A percentile compares a stretch with the other conserved stretches of the same genome.
These are phyloP conservation scores for Berberis vulgaris DNA, from an alignment of 164 flowering plant genomes.

Conservation along the genomic window DNA sequence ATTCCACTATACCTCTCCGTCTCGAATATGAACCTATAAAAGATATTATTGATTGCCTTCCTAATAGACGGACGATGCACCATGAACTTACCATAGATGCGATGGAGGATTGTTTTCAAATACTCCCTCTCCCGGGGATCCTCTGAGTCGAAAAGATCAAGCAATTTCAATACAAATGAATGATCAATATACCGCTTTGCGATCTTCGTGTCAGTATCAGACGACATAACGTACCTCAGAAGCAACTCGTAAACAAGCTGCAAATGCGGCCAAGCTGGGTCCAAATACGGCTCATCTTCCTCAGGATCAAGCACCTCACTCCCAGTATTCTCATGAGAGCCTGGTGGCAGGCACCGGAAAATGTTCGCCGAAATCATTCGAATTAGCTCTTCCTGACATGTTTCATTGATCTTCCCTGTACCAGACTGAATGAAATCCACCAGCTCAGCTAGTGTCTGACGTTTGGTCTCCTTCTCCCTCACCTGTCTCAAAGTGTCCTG, in stretches of 20 bases:
- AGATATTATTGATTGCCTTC: slow-evolving; percentile 31
- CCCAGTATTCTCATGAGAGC: slow-evolving; percentile 33
- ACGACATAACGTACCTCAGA: slow-evolving; percentile 27
- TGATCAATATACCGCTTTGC: slow-evolving; percentile 35
- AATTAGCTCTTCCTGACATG: slow-evolving; percentile 32
- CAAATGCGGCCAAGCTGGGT: slow-evolving; percentile 34
- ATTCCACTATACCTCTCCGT: slow-evolving; percentile 38
- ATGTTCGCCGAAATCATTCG: slow-evolving; percentile 30
- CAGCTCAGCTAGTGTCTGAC: slow-evolving; percentile 37
- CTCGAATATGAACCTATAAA: slow-evolving; percentile 35
- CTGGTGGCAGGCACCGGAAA: slow-evolving; percentile 38
- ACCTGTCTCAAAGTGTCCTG: slow-evolving; percentile 30
- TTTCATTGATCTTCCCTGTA: slow-evolving; percentile 28
- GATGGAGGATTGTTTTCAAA: slow-evolving; percentile 32
- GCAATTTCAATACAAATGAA: slow-evolving; percentile 29
- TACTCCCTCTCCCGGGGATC: slow-evolving; percentile 39
- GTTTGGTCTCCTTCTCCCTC: slow-evolving; percentile 37
- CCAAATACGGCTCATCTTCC: slow-evolving; percentile 34
- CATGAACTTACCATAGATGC: slow-evolving; percentile 40
- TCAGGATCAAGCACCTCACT: slow-evolving; percentile 21
- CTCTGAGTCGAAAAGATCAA: slow-evolving; percentile 35
- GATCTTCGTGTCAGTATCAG: slow-evolving; percentile 31
- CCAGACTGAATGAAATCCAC: slow-evolving; percentile 39
- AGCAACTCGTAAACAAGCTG: slow-evolving; percentile 35
- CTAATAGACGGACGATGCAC: slow-evolving; percentile 40